These are phyloP conservation scores for Fragaria ananassa DNA, from an alignment of 306 rosid genomes.

Conservation along the genomic window DNA sequence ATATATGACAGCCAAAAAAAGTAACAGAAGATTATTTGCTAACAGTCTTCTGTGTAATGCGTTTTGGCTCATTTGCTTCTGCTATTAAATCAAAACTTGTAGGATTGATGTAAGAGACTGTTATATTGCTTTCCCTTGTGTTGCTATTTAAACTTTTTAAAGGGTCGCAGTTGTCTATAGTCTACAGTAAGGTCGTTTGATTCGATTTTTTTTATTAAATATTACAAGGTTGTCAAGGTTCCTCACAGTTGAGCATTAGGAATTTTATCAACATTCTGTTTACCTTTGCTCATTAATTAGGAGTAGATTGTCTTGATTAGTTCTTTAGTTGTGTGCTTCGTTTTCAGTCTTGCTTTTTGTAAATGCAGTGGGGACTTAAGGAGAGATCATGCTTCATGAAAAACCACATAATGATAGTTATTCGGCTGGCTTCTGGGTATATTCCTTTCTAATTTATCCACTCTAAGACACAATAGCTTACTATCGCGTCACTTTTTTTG, in stretches of 20 bases:
- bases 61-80: not conserved
- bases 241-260: not conserved
- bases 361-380: slow-evolving; percentile 73
- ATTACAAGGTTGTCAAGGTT: not conserved
- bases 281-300: not conserved
- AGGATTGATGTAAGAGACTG: not conserved
- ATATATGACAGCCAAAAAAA: not conserved
- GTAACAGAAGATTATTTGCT: not conserved
- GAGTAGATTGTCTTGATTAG: not conserved
- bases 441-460: slow-evolving; percentile 17
- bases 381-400: slow-evolving; percentile 76
- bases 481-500: not conserved
- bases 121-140: not conserved
- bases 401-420: slow-evolving; percentile 69
- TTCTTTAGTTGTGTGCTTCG: not conserved
- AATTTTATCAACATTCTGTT: not conserved
- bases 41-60: not conserved
- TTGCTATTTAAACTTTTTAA: not conserved
- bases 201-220: too few species aligned
- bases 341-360: slow-evolving; percentile 13
- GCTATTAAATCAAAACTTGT: not conserved
- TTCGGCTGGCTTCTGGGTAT: slow-evolving; percentile 76
- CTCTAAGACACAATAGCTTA: not conserved
- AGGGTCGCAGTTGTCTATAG: not conserved
- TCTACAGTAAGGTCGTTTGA: not conserved